Conservation (phyloP, 73 alveolate species). For the Urostyla sp. region DNA sequence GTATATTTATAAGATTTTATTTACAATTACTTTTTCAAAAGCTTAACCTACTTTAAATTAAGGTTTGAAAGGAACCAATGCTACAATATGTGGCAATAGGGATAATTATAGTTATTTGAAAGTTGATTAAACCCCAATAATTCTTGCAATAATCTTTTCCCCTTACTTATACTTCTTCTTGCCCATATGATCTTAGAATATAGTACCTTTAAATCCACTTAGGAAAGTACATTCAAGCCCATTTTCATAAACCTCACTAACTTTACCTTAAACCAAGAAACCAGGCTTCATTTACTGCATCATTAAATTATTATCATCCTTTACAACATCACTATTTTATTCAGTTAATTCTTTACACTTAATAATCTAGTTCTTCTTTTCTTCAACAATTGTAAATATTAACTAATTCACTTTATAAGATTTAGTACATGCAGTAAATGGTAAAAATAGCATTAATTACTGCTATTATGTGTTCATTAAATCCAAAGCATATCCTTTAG, state of each 20-base stretch:
- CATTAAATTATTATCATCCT: slow-evolving; percentile 28
- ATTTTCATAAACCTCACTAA: slow-evolving; percentile 42
- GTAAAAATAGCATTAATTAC: too few species aligned
- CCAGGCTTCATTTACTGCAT: slow-evolving; percentile 70
- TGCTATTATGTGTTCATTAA: too few species aligned
- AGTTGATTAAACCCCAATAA: slow-evolving; percentile 50
- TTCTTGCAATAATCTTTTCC: slow-evolving; percentile 61
- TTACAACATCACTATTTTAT: too few species aligned
- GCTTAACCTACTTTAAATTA: slow-evolving; percentile 18
- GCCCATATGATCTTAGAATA: slow-evolving; percentile 62
- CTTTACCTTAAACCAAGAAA: slow-evolving; percentile 57
- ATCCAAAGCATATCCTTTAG: too few species aligned
- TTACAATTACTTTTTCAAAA: slow-evolving; percentile 1
- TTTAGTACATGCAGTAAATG: too few species aligned
- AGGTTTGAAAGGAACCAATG: neutral
- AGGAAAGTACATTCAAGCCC: slow-evolving; percentile 58
- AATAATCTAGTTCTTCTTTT: too few species aligned
- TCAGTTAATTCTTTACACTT: too few species aligned
- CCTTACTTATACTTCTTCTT: slow-evolving; percentile 50
- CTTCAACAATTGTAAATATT: too few species aligned
- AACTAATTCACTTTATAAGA: too few species aligned
- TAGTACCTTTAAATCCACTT: slow-evolving; percentile 61
- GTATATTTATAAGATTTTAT: too few species aligned
- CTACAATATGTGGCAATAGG: slow-evolving; percentile 42
- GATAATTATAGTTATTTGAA: neutral